Evolutionary conservation across 768 basidiomycete genomes (phyloP).

Genomic region (Tephrocybe sp.): DNA sequence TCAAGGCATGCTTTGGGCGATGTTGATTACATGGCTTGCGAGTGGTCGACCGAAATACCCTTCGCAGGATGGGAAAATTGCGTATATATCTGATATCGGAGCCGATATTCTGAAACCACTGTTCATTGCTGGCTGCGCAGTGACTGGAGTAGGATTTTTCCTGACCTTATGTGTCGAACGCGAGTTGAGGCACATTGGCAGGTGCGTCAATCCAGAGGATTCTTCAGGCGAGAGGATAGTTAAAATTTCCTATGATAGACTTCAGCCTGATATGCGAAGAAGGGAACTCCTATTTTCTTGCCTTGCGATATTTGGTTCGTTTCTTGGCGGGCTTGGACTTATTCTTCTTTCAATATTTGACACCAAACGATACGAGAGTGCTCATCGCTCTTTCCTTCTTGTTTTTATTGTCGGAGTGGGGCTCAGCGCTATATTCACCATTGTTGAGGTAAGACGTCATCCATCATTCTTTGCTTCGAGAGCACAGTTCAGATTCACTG

Average conservation of each 20-base stretch:
- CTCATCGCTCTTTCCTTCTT: slow-evolving; percentile 62
- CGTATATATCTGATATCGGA: slow-evolving; percentile 81
- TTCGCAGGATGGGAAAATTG: slow-evolving; percentile 52
- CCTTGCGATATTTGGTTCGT: slow-evolving; percentile 59
- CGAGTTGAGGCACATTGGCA: slow-evolving; percentile 60
- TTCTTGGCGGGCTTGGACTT: slow-evolving; percentile 63
- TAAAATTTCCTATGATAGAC: slow-evolving; percentile 29
- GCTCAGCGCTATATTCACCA: slow-evolving; percentile 71
- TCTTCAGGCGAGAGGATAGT: neutral
- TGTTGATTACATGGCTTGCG: slow-evolving; percentile 72
- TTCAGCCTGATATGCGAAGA: slow-evolving; percentile 56
- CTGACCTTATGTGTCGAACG: slow-evolving; percentile 60
- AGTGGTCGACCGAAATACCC: slow-evolving; percentile 59
- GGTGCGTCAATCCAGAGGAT: slow-evolving; percentile 30
- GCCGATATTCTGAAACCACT: slow-evolving; percentile 73
- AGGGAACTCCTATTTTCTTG: slow-evolving; percentile 52
- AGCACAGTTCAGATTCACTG: neutral
- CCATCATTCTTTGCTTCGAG: neutral
- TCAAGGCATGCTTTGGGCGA: slow-evolving; percentile 56
- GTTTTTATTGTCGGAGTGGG: slow-evolving; percentile 73
- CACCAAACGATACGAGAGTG: slow-evolving; percentile 46
- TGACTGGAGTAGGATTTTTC: slow-evolving; percentile 63
- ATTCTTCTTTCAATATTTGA: slow-evolving; percentile 73
- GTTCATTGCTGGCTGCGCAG: slow-evolving; percentile 61
- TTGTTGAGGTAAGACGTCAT: slow-evolving; percentile 49